These are phyloP conservation scores for Fraxinus americana DNA, from an alignment of 257 asterid species.

Conservation along the genomic window DNA sequence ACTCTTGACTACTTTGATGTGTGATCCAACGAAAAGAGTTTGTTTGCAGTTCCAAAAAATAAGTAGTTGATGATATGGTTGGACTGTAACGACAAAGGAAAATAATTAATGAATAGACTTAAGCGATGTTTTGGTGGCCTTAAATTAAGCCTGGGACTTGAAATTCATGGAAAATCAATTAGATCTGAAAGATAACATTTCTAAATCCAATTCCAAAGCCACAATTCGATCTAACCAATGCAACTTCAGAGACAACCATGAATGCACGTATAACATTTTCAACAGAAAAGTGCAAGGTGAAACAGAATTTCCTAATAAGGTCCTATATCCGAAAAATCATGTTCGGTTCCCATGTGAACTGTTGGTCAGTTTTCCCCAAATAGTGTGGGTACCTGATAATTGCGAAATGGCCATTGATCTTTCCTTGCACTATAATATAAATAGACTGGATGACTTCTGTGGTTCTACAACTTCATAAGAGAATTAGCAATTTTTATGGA, in stretches of 20 bases:
- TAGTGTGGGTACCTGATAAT: background rate
- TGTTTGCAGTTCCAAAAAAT: background rate
- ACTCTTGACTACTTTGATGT: background rate
- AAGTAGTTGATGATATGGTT: background rate
- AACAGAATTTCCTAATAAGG: background rate
- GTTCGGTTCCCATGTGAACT: background rate
- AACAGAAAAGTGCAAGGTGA: background rate
- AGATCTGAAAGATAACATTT: background rate
- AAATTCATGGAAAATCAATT: background rate
- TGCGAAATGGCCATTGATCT: background rate
- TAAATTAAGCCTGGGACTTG: background rate
- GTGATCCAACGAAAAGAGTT: background rate
- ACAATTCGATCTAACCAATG: background rate
- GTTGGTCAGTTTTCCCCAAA: background rate
- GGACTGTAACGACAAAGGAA: background rate
- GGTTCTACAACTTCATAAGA: background rate
- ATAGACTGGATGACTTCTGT: background rate
- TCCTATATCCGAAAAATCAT: background rate
- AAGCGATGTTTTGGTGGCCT: background rate
- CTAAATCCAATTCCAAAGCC: background rate
- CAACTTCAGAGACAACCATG: background rate
- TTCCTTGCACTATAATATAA: background rate
- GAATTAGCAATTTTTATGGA: background rate
- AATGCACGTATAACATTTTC: background rate
- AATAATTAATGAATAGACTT: background rate